Evolutionary conservation across 805 yeast genomes (phyloP), one percentile per base, ranked within the genome.

Genomic region (Suhomyces sp.): DNA sequence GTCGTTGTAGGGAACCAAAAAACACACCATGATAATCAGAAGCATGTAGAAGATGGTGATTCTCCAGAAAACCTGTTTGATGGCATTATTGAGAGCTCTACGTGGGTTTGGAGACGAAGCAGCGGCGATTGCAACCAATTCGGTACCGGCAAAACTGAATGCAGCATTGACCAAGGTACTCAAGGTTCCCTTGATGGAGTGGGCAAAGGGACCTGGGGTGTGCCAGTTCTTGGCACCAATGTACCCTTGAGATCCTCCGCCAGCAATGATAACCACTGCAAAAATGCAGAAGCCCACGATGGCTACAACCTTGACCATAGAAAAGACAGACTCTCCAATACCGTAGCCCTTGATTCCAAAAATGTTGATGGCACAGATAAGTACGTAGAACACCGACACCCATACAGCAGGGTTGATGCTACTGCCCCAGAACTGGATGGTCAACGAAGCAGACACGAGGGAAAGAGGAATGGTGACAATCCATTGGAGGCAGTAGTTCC

Each of bases 101-200:
- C 74, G 63, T 41, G 82, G 81, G 48, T 74, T 64, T 25, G 63
- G 60, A 28, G 74, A 74, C 41, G 74, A 77, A 14, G 76, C 76
- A 13, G 83, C 81, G 22, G 79, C 76, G 36, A 77, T 56, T 8
- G 79, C 78, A 41, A 76, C 69, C 41, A 72, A 68, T 57, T 77
- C 83, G 26, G 77, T 69, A 51, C 80, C 81, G 46, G 81, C 81
- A 40, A 76, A 75, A 2, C 81, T 70, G 49, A 77, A 78, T 4
- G 81, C 78, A 11, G 81, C 74, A 16, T 72, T 69, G 25, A 77
- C 74, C 41, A 78, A 68, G 22, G 74, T 73, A 16, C 72, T 59
- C 36, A 70, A 68, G 23, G 76, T 68, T 51, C 82, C 82, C 46
- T 76, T 76, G 50, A 76, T 73, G 12, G 76, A 77, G 44, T 74